phyloP scores from a whole-genome alignment of 1,284 basidiomycete genomes.

The Trichosporon inkin region DNA sequence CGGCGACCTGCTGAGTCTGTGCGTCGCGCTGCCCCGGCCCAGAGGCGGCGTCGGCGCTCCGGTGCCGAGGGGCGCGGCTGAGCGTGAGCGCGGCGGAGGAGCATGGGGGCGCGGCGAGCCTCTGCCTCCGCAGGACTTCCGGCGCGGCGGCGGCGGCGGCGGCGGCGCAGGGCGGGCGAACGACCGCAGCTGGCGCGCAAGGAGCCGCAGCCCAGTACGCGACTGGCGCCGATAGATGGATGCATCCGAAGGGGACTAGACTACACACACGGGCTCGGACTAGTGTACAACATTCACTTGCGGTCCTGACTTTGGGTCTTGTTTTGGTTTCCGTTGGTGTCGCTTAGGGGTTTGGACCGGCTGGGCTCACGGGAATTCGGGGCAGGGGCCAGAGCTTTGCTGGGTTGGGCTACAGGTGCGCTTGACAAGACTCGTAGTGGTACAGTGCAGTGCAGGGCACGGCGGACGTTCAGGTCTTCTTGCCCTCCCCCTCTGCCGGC shows the following conservation, averaged over 20 bases:
- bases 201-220: conserved; percentile 1
- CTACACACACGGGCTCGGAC: too few relatives aligned
- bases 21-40: conserved; percentile 35
- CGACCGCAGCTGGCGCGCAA: conserved; percentile 1
- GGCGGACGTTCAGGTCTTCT: not conserved
- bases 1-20: conserved; percentile 42
- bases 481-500: not conserved
- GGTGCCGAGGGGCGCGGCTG: not conserved
- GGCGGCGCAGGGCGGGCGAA: not conserved
- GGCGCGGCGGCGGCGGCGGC: not conserved
- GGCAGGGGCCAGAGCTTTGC: too few relatives aligned
- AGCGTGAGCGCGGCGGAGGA: conserved; percentile 4
- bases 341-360: too few relatives aligned
- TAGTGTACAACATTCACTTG: too few relatives aligned
- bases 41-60: conserved; percentile 4
- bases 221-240: too few relatives aligned
- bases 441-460: too few relatives aligned
- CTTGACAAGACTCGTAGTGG: too few relatives aligned
- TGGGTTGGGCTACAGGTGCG: too few relatives aligned
- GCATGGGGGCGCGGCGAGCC: conserved; percentile 29
- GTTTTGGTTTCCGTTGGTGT: too few relatives aligned
- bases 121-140: conserved; percentile 25
- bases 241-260: too few relatives aligned
- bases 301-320: too few relatives aligned
- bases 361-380: too few relatives aligned